A percentile compares a stretch with the other conserved stretches of the same genome.
These are phyloP conservation scores for Jamesozyma gamospora DNA, from an alignment of 805 yeast genomes.

Conservation along the genomic window DNA sequence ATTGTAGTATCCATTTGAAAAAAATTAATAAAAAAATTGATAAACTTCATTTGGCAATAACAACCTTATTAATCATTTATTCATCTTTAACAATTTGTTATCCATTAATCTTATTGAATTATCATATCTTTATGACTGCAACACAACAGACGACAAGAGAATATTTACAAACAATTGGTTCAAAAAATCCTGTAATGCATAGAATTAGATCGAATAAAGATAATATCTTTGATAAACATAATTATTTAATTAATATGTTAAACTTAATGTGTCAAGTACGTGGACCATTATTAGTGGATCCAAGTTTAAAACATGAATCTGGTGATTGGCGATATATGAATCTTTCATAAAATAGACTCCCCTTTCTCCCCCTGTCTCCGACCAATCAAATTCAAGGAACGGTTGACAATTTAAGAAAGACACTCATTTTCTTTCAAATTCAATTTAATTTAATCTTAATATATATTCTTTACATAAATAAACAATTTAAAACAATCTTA, in stretches of 20 bases:
- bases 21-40: slow-evolving; percentile 4
- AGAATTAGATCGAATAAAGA: slow-evolving; percentile 14
- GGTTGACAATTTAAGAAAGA: no score
- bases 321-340: slow-evolving; percentile 33
- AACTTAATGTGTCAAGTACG: slow-evolving; percentile 31
- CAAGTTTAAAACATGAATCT: slow-evolving; percentile 21
- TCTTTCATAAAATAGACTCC: not conserved
- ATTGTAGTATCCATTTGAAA: slow-evolving; percentile 16
- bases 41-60: slow-evolving; percentile 27
- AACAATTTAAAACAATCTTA: no score
- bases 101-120: slow-evolving; percentile 43
- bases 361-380: no score
- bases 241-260: slow-evolving; percentile 25
- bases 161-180: slow-evolving; percentile 41
- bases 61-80: slow-evolving; percentile 45
- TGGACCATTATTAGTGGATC: slow-evolving; percentile 30
- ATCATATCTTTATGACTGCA: slow-evolving; percentile 46
- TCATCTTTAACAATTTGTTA: slow-evolving; percentile 39
- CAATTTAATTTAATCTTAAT: no score
- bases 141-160: slow-evolving; percentile 67
- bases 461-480: no score
- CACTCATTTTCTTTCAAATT: no score
- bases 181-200: slow-evolving; percentile 26
- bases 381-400: not conserved
- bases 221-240: slow-evolving; percentile 32